Evolutionary conservation across 2,329 filamentous ascomycete genomes (phyloP).

Genomic region (Sphaceloma murrayae): DNA sequence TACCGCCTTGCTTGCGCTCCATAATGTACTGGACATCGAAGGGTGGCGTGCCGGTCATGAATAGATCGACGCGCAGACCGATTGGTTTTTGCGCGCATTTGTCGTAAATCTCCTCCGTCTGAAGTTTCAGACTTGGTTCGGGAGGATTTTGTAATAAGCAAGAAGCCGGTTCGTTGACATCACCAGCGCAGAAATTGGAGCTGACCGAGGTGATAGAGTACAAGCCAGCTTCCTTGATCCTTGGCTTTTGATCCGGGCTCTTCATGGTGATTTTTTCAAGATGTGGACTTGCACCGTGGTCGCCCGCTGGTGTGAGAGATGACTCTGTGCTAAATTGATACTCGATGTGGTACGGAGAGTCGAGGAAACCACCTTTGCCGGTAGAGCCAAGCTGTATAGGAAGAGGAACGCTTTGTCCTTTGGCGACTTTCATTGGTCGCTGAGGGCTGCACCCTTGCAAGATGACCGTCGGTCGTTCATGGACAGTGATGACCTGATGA

Average conservation of each 20-base stretch:
- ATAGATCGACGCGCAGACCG: conserved; percentile 76
- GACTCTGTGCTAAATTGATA: conserved; percentile 76
- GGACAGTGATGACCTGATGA: conserved; percentile 70
- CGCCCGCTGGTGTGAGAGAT: conserved; percentile 57
- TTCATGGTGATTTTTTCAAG: conserved; percentile 48
- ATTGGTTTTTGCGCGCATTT: conserved; percentile 93
- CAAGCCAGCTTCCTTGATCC: conserved; percentile 67
- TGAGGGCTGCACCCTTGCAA: conserved; percentile 69
- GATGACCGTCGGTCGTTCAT: conserved; percentile 68
- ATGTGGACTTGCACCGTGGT: conserved; percentile 38
- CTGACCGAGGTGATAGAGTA: conserved; percentile 76
- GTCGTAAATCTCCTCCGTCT: conserved; percentile 75
- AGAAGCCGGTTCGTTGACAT: conserved; percentile 88
- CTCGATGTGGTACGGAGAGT: conserved; percentile 60
- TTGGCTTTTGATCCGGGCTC: conserved; percentile 52
- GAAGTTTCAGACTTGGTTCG: conserved; percentile 67
- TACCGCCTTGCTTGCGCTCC: conserved; percentile 49
- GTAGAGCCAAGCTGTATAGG: conserved; percentile 62
- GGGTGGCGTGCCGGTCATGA: conserved; percentile 84
- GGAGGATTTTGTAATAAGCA: conserved; percentile 86
- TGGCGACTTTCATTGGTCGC: conserved; percentile 73
- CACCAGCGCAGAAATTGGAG: conserved; percentile 73
- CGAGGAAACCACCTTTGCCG: conserved; percentile 46
- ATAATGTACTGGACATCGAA: conserved; percentile 76
- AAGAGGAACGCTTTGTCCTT: conserved; percentile 56